Base-by-base conservation (phyloP, 257 asterid genomes). In the Anisodus tanguticus region DNA sequence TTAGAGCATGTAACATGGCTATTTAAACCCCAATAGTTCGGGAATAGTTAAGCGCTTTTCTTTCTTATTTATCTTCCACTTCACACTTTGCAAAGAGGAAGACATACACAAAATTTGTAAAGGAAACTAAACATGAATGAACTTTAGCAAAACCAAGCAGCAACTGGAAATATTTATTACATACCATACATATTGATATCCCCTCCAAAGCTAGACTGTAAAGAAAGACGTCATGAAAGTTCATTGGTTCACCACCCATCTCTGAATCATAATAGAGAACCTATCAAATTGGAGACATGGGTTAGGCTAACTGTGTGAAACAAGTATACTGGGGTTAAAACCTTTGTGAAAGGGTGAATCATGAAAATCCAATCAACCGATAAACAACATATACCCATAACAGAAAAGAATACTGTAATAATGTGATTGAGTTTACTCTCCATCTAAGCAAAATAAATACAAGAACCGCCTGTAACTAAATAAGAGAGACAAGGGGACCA, bases 151-250 rank as follows among this genome's bases (percentile, higher is more conserved):
- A 16, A 1, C 9, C 41, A 57, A 53, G 51, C 63, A 69, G 54
- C 26, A 55, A 12, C 57, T 60, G 71, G 57, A 70, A 63, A 26
- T 63, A 55, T 17, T 35, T 51, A 71, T 68, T 45, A 80, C 95
- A 37, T 93, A 97, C 99, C 99, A 94, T 95, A 83, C 88, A 92
- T 85, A 97, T 92, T 83, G 97, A 83, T 90, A 97, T 92, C 85
- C 99, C 99, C 90, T 96, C 99, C 95, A 96, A 91, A 85, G 99
- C 97, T 90, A 94, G 99, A 86, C 99, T 95, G 88, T 91, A 90
- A 70, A 95, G 98, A 90, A 94, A 95, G 82, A 90, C 97, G 79
- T 95, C 98, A 80, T 89, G 93, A 82, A 95, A 95, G 84, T 86
- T 93, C 98, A 90, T 89, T 9, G 98, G 98, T 83, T 92, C 96